Percentiles rank a stretch among this genome's conserved stretches.
These are phyloP conservation scores for Ustilago esculenta DNA, from an alignment of 1,284 basidiomycete genomes.

Conservation along the genomic window DNA sequence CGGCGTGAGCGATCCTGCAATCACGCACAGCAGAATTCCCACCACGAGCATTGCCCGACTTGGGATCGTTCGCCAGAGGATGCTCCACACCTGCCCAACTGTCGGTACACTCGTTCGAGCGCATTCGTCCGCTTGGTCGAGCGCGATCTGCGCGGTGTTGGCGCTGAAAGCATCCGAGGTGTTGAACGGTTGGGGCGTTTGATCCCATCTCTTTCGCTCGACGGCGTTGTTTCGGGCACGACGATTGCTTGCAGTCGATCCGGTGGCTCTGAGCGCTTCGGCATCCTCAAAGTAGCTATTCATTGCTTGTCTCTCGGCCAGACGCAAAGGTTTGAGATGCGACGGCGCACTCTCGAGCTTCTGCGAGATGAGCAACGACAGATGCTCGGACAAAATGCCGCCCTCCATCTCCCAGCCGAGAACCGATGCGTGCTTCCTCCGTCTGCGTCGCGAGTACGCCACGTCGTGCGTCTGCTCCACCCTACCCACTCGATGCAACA, in stretches of 20 bases:
- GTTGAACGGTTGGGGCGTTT: neutral
- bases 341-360: conserved; percentile 23
- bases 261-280: conserved; percentile 27
- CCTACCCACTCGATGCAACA: conserved; percentile 54
- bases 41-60: conserved; percentile 76
- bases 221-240: conserved; percentile 5
- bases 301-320: conserved; percentile 36
- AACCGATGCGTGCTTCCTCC: conserved; percentile 28
- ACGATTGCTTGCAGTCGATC: conserved; percentile 31
- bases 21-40: conserved; percentile 72
- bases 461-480: conserved; percentile 5
- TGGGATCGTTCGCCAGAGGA: conserved; percentile 79
- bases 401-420: conserved; percentile 34
- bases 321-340: conserved; percentile 34
- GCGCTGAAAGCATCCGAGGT: neutral
- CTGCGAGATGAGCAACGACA: conserved; percentile 38
- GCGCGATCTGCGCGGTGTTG: neutral
- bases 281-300: conserved; percentile 35
- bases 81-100: conserved; percentile 33
- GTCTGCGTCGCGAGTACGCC: conserved; percentile 69
- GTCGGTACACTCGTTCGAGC: conserved; percentile 3
- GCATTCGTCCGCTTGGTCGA: neutral
- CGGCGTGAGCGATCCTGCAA: conserved; percentile 84
- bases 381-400: conserved; percentile 22
- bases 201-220: conserved; percentile 25